phyloP scores from a whole-genome alignment of 2,329 filamentous ascomycete genomes.

The Cryphonectria radicalis region DNA sequence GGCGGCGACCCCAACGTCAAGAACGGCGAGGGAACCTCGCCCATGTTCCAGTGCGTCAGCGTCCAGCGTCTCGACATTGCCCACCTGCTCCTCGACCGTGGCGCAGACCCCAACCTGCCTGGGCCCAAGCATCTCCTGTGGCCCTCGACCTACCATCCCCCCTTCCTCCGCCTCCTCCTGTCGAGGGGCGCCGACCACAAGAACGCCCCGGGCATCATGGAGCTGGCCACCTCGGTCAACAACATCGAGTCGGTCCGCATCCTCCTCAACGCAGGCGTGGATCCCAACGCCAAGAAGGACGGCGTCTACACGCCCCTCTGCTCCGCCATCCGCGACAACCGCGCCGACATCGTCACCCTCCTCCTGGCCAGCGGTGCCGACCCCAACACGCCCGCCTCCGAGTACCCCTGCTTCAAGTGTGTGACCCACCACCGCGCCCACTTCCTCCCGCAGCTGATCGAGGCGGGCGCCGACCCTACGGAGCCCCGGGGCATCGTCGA shows the following conservation, averaged over 20 bases:
- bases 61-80: slow-evolving; percentile 60
- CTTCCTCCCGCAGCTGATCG: slow-evolving; percentile 61
- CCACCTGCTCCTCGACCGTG: slow-evolving; percentile 53
- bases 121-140: slow-evolving; percentile 72
- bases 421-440: slow-evolving; percentile 68
- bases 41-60: slow-evolving; percentile 65
- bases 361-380: slow-evolving; percentile 62
- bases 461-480: slow-evolving; percentile 62
- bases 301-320: slow-evolving; percentile 71
- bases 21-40: slow-evolving; percentile 64
- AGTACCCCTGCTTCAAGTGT: slow-evolving; percentile 71
- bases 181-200: slow-evolving; percentile 61
- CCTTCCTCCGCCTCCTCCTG: slow-evolving; percentile 63
- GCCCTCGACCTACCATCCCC: slow-evolving; percentile 64
- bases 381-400: slow-evolving; percentile 64
- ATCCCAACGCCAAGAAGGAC: slow-evolving; percentile 66
- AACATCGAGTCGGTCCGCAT: slow-evolving; percentile 64
- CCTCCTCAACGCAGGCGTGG: slow-evolving; percentile 62
- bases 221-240: slow-evolving; percentile 66
- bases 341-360: slow-evolving; percentile 63
- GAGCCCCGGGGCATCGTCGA: slow-evolving; percentile 69
- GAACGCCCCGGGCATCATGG: slow-evolving; percentile 66
- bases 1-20: slow-evolving; percentile 63
- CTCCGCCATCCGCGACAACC: slow-evolving; percentile 69
- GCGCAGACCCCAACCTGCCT: slow-evolving; percentile 69